A percentile compares a stretch with the other conserved stretches of the same genome.
phyloP scores from a whole-genome alignment of 768 basidiomycete genomes.

The Calocybe cyanea region DNA sequence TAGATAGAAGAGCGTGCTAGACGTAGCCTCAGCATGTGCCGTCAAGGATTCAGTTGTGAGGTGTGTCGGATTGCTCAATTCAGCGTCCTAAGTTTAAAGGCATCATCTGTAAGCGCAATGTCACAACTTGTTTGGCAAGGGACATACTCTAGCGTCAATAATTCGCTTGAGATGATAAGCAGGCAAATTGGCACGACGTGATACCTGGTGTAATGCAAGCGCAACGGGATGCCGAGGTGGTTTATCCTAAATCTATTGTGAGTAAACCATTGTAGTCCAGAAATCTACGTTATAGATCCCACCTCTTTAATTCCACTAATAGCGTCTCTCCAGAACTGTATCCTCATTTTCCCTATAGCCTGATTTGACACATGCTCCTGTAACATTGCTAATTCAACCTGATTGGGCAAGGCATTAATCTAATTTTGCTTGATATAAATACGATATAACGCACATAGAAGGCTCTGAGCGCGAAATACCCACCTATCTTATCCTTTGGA shows the following conservation, averaged over 20 bases:
- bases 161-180: constrained; percentile 80
- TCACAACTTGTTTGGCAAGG: background rate
- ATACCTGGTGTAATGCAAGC: constrained; percentile 61
- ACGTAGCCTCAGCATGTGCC: constrained; percentile 75
- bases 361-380: constrained; percentile 74
- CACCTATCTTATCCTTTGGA: constrained; percentile 58
- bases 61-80: constrained; percentile 61
- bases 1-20: constrained; percentile 74
- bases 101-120: constrained; percentile 16
- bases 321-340: constrained; percentile 87
- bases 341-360: constrained; percentile 75
- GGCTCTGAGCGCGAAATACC: constrained; percentile 76
- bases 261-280: background rate
- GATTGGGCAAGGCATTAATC: constrained; percentile 12
- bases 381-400: constrained; percentile 76
- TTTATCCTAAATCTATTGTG: constrained; percentile 46
- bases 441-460: constrained; percentile 62
- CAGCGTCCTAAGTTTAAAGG: constrained; percentile 47
- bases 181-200: constrained; percentile 46
- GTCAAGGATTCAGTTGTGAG: constrained; percentile 65
- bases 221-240: constrained; percentile 82
- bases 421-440: constrained; percentile 3
- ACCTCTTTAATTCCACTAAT: constrained; percentile 66
- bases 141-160: constrained; percentile 76
- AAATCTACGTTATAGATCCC: constrained; percentile 17